Base-by-base conservation (phyloP, 2,329 filamentous ascomycete genomes). In the Rhexocercosporidium sp. region DNA sequence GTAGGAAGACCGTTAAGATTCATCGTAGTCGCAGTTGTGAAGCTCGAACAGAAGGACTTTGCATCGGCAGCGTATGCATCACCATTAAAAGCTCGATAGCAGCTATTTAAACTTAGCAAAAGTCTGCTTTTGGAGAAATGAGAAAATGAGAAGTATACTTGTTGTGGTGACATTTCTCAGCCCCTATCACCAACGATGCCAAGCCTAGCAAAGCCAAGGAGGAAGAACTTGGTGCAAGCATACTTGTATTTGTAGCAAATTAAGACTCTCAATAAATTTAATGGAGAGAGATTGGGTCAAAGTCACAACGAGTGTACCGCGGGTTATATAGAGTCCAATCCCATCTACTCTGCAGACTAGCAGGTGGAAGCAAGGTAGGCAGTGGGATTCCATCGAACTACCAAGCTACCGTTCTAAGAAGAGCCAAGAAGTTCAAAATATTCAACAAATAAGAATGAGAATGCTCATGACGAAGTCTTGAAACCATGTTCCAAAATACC, bases 1-100 rank as follows among this genome's bases (percentile, higher is more conserved):
- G 62, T 49, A 8, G 70, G 69, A 51, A 72, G 65, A 18, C 61
- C 66, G 37, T 64, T 66, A 9, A 64, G 64, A 11, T 54, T 69
- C 7, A 41, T 4, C 14, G 56, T 67, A 9, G 54, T 66, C 9
- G 67, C 68, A 39, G 66, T 69, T 20, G 70, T 70, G 31, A 69
- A 72, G 29, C 56, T 61, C 0, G 68, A 68, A 29, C 66, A 70
- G 61, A 65, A 70, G 5, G 65, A 69, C n/a, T 59, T 29, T 8
- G 69, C 68, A 25, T 51, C 47, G 12, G 37, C 44, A 14, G 64
- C 59, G 46, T 65, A 57, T 12, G 31, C 46, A 67, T 65, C 64
- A 46, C 68, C 66, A 62, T 72, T 72, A 56, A 72, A 70, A 22
- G 65, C 69, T 61, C 68, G 63, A 25, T 68, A 62, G 41, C 70